These are phyloP conservation scores for Paraphoma sp. DNA, from an alignment of 2,329 filamentous ascomycete genomes.

Conservation along the genomic window DNA sequence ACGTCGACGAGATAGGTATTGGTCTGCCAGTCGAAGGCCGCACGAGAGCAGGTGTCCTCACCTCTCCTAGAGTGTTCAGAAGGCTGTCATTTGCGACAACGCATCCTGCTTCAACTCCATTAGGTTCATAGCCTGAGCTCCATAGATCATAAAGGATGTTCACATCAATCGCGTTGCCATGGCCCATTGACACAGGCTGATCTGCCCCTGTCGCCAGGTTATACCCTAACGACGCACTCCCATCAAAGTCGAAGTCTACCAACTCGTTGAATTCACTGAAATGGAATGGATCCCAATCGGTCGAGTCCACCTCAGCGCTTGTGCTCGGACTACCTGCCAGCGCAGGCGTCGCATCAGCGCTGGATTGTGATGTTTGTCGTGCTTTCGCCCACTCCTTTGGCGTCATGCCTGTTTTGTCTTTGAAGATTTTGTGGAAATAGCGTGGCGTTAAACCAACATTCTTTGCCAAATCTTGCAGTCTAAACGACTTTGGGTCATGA, in stretches of 20 bases:
- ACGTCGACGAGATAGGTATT: slow-evolving; percentile 12
- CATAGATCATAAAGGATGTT: slow-evolving; percentile 19
- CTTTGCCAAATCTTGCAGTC: slow-evolving; percentile 57
- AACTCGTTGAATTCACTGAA: slow-evolving; percentile 40
- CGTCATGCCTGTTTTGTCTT: slow-evolving; percentile 61
- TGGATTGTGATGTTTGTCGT: slow-evolving; percentile 16
- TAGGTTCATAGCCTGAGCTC: slow-evolving; percentile 10
- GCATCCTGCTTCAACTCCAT: slow-evolving; percentile 2
- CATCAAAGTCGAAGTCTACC: slow-evolving; percentile 27
- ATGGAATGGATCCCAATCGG: slow-evolving; percentile 30
- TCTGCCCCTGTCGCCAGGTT: slow-evolving; percentile 11
- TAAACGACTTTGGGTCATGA: slow-evolving; percentile 31
- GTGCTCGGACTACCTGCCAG: slow-evolving; percentile 3
- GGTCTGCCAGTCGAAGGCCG: slow-evolving; percentile 3
- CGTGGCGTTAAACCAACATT: slow-evolving; percentile 62
- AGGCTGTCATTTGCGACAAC: slow-evolving; percentile 3
- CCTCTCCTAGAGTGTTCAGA: slow-evolving; percentile 1
- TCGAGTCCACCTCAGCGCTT: slow-evolving; percentile 6
- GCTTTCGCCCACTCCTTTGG: slow-evolving; percentile 53
- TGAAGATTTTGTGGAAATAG: slow-evolving; percentile 67
- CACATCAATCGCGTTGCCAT: slow-evolving; percentile 23
- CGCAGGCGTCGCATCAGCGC: slow-evolving; percentile 5
- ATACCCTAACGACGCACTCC: slow-evolving; percentile 8
- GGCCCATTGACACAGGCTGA: slow-evolving; percentile 13
- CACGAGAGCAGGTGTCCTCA: not conserved